A percentile compares a stretch with the other conserved stretches of the same genome.
Conservation (phyloP, 1,139 yeast species). For the Kodamaea ohmeri region DNA sequence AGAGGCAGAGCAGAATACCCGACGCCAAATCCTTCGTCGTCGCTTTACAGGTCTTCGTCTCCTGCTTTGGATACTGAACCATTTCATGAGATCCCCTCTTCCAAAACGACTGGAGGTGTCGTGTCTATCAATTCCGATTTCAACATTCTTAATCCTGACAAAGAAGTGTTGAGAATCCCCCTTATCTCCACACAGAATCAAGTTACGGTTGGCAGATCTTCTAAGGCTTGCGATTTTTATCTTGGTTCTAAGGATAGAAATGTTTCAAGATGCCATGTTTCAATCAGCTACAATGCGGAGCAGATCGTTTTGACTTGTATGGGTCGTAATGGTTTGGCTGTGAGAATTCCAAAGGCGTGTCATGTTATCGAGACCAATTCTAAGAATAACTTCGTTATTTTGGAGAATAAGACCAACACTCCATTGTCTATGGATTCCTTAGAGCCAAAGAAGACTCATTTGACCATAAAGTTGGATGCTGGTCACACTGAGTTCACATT, state of each 20-base stretch:
- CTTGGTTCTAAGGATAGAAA: conserved; percentile 54
- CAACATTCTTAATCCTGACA: conserved; percentile 41
- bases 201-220: conserved; percentile 60
- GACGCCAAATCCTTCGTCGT: conserved; percentile 58
- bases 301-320: conserved; percentile 49
- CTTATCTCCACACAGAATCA: conserved; percentile 23
- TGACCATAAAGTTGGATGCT: conserved; percentile 43
- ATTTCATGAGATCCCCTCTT: conserved; percentile 1
- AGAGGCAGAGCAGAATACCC: conserved; percentile 39
- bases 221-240: conserved; percentile 57
- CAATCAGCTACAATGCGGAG: conserved; percentile 24
- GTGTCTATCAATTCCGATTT: conserved; percentile 31
- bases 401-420: conserved; percentile 28
- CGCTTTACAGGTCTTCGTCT: conserved; percentile 47
- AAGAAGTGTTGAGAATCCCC: conserved; percentile 38
- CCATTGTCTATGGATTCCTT: conserved; percentile 19
- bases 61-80: conserved; percentile 25
- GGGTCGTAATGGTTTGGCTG: conserved; percentile 70
- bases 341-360: conserved; percentile 55
- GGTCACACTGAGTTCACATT: conserved; percentile 57
- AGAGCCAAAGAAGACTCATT: conserved; percentile 19
- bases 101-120: conserved; percentile 6
- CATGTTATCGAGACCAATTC: conserved; percentile 29
- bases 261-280: conserved; percentile 68
- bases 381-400: conserved; percentile 29